Conservation (phyloP, 2,329 filamentous ascomycete genomes). For the Cladosporium phlei region DNA sequence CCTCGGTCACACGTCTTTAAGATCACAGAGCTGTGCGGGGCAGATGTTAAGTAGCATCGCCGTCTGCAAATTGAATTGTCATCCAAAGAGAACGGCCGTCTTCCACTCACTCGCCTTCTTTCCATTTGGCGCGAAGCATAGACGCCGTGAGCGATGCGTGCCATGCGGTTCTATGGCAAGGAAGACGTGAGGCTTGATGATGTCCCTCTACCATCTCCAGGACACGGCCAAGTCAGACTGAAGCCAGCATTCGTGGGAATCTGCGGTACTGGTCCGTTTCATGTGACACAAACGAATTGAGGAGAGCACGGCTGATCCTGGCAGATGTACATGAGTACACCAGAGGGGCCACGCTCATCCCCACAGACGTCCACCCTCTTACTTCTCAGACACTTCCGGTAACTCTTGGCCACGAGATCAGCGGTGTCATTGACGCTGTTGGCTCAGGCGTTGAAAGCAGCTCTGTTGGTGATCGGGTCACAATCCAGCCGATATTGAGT, state of each 20-base stretch:
- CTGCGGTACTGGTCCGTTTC: constrained; percentile 40
- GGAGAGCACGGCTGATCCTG: constrained; percentile 16
- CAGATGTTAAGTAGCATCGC: too few relatives aligned
- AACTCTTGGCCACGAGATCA: constrained; percentile 61
- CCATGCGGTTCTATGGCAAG: constrained; percentile 53
- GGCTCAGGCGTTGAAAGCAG: constrained; percentile 35
- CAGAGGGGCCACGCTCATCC: neutral
- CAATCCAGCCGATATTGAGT: constrained; percentile 56
- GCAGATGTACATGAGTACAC: constrained; percentile 3
- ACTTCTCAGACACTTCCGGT: constrained; percentile 55
- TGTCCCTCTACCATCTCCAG: constrained; percentile 40
- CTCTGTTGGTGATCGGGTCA: constrained; percentile 55
- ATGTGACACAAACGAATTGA: neutral
- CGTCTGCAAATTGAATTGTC: too few relatives aligned
- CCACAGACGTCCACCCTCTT: constrained; percentile 43
- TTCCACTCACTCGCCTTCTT: too few relatives aligned
- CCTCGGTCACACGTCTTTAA: too few relatives aligned
- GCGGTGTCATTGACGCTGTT: constrained; percentile 54
- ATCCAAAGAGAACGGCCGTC: too few relatives aligned
- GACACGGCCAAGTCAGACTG: constrained; percentile 48
- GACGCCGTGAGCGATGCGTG: constrained; percentile 50
- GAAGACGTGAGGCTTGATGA: constrained; percentile 52
- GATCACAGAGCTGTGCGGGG: too few relatives aligned
- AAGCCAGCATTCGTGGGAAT: constrained; percentile 47
- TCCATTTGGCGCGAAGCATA: too few relatives aligned